Evolutionary conservation across 2,329 filamentous ascomycete genomes (phyloP), one percentile per base, ranked within the genome.

Genomic region (Sporothrix schenckii): DNA sequence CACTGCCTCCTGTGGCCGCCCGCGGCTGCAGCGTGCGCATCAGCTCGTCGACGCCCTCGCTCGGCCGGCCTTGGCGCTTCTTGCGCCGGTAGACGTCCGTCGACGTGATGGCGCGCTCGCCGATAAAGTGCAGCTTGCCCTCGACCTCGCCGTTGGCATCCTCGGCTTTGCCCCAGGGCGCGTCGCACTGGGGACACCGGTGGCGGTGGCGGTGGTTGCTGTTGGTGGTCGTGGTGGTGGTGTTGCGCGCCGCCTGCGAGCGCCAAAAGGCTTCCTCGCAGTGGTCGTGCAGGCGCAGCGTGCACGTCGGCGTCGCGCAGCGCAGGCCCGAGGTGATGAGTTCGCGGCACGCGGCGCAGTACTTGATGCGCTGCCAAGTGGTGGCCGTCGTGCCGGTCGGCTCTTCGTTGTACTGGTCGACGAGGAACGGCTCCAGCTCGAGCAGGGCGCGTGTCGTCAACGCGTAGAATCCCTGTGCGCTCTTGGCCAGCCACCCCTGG

Each of bases 311-410:
- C 72, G 91, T 86, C 2, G 84, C 79, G 80, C 94, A 97, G 69
- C 94, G 86, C 83, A 93, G 87, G 0, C 94, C 93, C 73, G 91
- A 82, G 0, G 94, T 99, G 53, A 98, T 88, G 72, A 98, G 91
- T 74, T 97, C 93, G 79, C 89, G 91, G 80, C 95, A 99, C 0
- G 92, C 93, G 76, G 91, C 87, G 78, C 95, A 99, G 73, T 89
- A 88, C 81, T 95, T 97, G 78, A 99, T 91, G 73, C 89, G 88
- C 77, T 92, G 86, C 83, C 86, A 88, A 47, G 88, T 88, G n/a
- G 81, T 80, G 1, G 82, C 80, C 11, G 87, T 86, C 88, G 86
- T 21, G 27, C 47, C 53, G 21, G 47, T 10, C 34, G n/a, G 13
- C 58, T 61, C 21, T 69, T 96, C 92, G 77, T 99, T 98, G 80